Evolutionary conservation across 1,284 basidiomycete genomes (phyloP).

Genomic region (Rhodotorula sp.): DNA sequence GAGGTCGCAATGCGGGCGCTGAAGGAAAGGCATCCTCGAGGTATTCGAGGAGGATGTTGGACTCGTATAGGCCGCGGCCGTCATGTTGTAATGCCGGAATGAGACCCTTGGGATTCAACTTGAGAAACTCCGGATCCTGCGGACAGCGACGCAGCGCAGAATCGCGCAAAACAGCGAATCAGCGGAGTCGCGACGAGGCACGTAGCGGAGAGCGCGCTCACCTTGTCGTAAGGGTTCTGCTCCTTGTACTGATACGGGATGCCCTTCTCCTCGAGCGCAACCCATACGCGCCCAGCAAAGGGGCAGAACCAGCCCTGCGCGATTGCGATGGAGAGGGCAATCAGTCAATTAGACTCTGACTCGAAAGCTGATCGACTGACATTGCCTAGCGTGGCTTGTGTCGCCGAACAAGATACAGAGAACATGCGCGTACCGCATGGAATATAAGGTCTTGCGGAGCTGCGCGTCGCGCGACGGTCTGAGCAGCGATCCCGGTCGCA

Average conservation of each 20-base stretch:
- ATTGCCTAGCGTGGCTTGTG: too few species aligned
- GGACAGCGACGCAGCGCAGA: not conserved
- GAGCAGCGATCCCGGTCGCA: conserved; percentile 35
- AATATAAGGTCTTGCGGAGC: conserved; percentile 54
- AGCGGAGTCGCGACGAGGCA: not conserved
- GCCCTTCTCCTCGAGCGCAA: conserved; percentile 55
- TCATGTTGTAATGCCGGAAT: conserved; percentile 58
- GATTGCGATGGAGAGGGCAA: too few species aligned
- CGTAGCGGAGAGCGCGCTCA: not conserved
- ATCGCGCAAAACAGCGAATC: not conserved
- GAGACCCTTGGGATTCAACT: conserved; percentile 39
- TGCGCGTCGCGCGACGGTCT: conserved; percentile 42
- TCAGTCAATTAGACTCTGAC: too few species aligned
- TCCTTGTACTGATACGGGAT: conserved; percentile 63
- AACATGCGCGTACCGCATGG: conserved; percentile 22
- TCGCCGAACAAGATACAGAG: too few species aligned
- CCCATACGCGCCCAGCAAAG: conserved; percentile 41
- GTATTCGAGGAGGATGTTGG: conserved; percentile 63
- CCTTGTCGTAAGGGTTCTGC: conserved; percentile 41
- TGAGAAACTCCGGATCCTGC: conserved; percentile 39
- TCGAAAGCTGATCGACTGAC: not conserved
- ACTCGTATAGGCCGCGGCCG: conserved; percentile 63
- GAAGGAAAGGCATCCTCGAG: conserved; percentile 57
- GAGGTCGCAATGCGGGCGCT: not conserved
- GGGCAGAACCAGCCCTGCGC: conserved; percentile 33